Evolutionary conservation across 2,329 filamentous ascomycete genomes (phyloP).

Genomic region (Penicillium sp.): DNA sequence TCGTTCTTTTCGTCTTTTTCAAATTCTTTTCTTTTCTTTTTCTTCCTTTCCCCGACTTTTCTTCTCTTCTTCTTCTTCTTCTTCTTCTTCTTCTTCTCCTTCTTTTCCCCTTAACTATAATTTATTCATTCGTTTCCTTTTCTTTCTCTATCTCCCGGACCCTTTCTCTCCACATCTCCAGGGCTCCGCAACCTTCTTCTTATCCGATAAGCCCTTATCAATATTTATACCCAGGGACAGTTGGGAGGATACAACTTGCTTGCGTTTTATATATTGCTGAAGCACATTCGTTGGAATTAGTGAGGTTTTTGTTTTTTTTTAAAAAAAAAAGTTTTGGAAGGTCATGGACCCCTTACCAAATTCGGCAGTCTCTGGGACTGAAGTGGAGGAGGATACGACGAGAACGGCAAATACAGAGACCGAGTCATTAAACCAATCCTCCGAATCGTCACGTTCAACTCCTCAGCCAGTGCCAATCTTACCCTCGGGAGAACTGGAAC

Average conservation of each 20-base stretch:
- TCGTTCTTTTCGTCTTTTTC: constrained; percentile 2
- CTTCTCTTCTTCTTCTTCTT: constrained; percentile 1
- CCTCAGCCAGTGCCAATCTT: constrained; percentile 18
- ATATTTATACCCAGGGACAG: background rate
- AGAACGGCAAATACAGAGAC: constrained; percentile 6
- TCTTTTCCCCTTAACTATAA: constrained; percentile 3
- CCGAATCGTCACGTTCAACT: constrained; percentile 14
- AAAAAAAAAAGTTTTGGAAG: background rate
- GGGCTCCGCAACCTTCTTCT: background rate
- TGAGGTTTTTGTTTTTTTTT: background rate
- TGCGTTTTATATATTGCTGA: background rate
- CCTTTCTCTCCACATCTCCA: constrained; percentile 6
- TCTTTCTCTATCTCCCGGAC: constrained; percentile 8
- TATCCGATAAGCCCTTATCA: constrained; percentile 15
- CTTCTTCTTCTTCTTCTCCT: constrained; percentile 1
- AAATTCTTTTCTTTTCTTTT: constrained; percentile 13
- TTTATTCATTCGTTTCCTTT: constrained; percentile 1
- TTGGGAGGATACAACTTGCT: background rate
- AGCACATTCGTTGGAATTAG: background rate
- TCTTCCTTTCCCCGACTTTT: constrained; percentile 10
- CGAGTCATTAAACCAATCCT: background rate
- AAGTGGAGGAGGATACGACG: background rate
- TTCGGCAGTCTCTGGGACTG: background rate
- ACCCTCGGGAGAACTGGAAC: constrained; percentile 27
- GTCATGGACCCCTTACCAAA: constrained; percentile 15